Base-by-base conservation (phyloP, 805 yeast genomes). In the Wickerhamiella sergipiensis region DNA sequence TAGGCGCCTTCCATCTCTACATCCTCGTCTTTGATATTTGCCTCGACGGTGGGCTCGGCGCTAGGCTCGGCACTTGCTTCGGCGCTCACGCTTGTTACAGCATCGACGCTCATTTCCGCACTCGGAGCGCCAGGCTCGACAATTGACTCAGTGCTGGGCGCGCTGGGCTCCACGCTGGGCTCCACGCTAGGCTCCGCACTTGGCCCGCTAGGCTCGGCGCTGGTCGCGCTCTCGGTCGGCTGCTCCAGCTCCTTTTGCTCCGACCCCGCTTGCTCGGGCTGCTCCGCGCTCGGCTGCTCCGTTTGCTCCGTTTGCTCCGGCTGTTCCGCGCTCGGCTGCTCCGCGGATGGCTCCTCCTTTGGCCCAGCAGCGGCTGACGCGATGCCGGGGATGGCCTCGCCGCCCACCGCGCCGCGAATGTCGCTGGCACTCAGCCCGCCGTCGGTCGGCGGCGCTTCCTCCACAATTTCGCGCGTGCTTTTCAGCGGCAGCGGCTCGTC, bases 321-420 rank as follows among this genome's bases (percentile, higher is more conserved):
- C 26, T 24, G 26, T 8, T 24, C 26, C 26, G 26, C 26, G 26
- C 26, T 8, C 26, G 26, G 26, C n/a, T n/a, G n/a, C n/a, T n/a
- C n/a, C 36, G 13, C 36, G 36, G n/a, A 7, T 13, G 36, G 13
- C 40, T 36, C 40, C 9, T 17, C 40, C 19, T 15, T 36, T 3
- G 40, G 40, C 40, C 19, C 40, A 15, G 40, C 6, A 6, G 29
- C 46, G 7, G 46, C 31, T 23, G 47, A 40, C 24, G 47, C 12
- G 17, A 74, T 65, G 3, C 78, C 77, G 2, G 76, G 73, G 54
- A 72, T 71, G 1, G 76, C 64, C 47, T 69, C 76, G 19, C 68
- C 72, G 8, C 76, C 77, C 6, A 75, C 79, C 6, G 81, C 80
- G 12, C 78, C 81, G 59, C 79, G 68, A 43, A 75, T 75, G 51